Percentiles rank a stretch among this genome's conserved stretches.
Evolutionary conservation across 345 rosid species (phyloP).

Genomic region (Brassica cretica): DNA sequence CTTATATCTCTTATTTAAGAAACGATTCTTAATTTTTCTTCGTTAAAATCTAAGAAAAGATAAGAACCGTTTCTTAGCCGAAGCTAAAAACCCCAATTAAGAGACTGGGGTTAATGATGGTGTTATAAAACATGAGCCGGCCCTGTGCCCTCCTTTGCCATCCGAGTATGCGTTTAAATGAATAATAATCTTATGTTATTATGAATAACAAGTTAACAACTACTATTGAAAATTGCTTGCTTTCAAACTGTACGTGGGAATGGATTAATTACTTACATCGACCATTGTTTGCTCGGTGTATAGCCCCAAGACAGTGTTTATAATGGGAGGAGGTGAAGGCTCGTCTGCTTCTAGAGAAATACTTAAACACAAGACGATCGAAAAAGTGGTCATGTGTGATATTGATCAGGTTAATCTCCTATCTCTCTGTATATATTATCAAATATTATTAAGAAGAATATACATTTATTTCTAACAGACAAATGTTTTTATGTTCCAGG

Average conservation of each 20-base stretch:
- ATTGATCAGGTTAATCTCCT: conserved; percentile 64
- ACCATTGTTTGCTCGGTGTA: neutral
- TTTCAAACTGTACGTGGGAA: neutral
- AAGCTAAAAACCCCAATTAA: too few relatives aligned
- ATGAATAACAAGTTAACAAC: neutral
- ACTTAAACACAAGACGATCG: conserved; percentile 64
- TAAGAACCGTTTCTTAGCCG: too few relatives aligned
- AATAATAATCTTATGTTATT: neutral
- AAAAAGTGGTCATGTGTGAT: conserved; percentile 91
- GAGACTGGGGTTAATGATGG: too few relatives aligned
- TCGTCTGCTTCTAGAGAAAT: conserved; percentile 94
- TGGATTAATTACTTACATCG: neutral
- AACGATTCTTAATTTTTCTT: too few relatives aligned
- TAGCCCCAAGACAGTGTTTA: conserved; percentile 74
- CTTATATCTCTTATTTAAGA: too few relatives aligned
- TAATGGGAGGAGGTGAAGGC: conserved; percentile 99
- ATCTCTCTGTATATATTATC: neutral
- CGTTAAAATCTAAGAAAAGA: too few relatives aligned
- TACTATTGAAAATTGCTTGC: neutral
- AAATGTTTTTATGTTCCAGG: conserved; percentile 42
- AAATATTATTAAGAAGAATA: neutral
- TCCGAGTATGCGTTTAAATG: conserved; percentile 42
- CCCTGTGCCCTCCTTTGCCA: conserved; percentile 58
- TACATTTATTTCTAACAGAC: conserved; percentile 8
- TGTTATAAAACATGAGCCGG: too few relatives aligned